These are phyloP conservation scores for Coccinonectria pachysandricola DNA, from an alignment of 2,329 filamentous ascomycete genomes.

Conservation along the genomic window DNA sequence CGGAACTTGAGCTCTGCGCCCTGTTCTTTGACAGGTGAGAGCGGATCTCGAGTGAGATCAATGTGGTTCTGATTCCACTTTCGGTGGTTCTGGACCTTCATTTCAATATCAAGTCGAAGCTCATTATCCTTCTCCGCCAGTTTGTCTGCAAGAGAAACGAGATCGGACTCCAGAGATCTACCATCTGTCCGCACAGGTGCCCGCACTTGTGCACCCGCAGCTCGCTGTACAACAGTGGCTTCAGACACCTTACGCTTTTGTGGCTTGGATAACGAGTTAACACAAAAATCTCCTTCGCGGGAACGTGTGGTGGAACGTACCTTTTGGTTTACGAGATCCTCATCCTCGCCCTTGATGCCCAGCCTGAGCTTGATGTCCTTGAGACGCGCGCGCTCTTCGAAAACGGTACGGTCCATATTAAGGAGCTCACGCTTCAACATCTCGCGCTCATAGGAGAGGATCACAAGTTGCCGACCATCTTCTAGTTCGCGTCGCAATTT, in stretches of 20 bases:
- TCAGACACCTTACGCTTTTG: constrained; percentile 61
- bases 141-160: constrained; percentile 66
- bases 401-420: constrained; percentile 64
- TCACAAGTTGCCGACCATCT: constrained; percentile 71
- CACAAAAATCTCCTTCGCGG: constrained; percentile 18
- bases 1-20: constrained; percentile 54
- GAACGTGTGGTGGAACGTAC: constrained; percentile 40
- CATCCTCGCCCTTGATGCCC: constrained; percentile 84
- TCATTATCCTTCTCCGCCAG: constrained; percentile 72
- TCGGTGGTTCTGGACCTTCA: constrained; percentile 77
- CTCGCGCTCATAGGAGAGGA: constrained; percentile 71
- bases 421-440: constrained; percentile 68
- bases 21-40: constrained; percentile 66
- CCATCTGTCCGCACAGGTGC: constrained; percentile 60
- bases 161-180: constrained; percentile 65
- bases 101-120: constrained; percentile 72
- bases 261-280: constrained; percentile 39
- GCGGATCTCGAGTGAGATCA: constrained; percentile 75
- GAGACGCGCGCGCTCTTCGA: constrained; percentile 70
- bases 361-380: constrained; percentile 84
- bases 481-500: constrained; percentile 85
- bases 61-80: constrained; percentile 87
- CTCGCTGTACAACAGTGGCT: constrained; percentile 48
- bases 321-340: constrained; percentile 91
- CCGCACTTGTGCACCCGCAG: constrained; percentile 55